Percentiles rank a stretch among this genome's conserved stretches.
These are phyloP conservation scores for Aspergillus cejpii DNA, from an alignment of 2,329 filamentous ascomycete genomes.

Conservation along the genomic window DNA sequence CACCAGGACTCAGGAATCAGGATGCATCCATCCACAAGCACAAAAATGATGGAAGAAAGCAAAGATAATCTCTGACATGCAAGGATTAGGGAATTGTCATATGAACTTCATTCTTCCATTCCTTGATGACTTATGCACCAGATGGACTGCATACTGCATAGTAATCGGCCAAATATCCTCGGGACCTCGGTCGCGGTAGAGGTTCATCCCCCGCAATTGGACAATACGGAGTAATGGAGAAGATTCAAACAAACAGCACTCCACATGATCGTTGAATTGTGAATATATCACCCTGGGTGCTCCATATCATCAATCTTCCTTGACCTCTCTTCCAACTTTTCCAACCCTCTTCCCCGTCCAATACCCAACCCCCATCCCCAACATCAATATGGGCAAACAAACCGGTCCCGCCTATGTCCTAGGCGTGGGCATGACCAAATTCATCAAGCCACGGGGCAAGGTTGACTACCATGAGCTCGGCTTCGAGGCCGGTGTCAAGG, in stretches of 20 bases:
- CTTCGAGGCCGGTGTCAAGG: conserved; percentile 86
- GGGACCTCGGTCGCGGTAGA: conserved; percentile 28
- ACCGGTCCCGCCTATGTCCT: conserved; percentile 69
- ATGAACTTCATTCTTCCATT: too few species aligned
- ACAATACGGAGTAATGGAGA: neutral
- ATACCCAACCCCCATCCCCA: conserved; percentile 4
- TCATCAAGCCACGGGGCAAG: conserved; percentile 92
- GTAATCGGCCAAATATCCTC: conserved; percentile 19
- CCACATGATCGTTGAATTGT: neutral
- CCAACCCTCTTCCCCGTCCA: conserved; percentile 1
- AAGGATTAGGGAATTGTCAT: neutral
- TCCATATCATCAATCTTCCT: neutral
- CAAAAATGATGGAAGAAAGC: too few species aligned
- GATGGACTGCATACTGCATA: neutral
- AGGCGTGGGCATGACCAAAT: conserved; percentile 98
- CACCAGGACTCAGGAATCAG: too few species aligned
- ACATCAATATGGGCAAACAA: conserved; percentile 45
- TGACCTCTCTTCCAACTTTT: too few species aligned
- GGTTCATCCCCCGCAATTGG: conserved; percentile 21
- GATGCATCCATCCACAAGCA: too few species aligned
- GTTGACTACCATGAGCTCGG: conserved; percentile 93
- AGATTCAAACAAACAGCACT: neutral
- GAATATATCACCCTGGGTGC: neutral
- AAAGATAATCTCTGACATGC: neutral
- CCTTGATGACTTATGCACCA: too few species aligned